These are phyloP conservation scores for Moesziomyces sp. DNA, from an alignment of 1,284 basidiomycete species.

Conservation along the genomic window DNA sequence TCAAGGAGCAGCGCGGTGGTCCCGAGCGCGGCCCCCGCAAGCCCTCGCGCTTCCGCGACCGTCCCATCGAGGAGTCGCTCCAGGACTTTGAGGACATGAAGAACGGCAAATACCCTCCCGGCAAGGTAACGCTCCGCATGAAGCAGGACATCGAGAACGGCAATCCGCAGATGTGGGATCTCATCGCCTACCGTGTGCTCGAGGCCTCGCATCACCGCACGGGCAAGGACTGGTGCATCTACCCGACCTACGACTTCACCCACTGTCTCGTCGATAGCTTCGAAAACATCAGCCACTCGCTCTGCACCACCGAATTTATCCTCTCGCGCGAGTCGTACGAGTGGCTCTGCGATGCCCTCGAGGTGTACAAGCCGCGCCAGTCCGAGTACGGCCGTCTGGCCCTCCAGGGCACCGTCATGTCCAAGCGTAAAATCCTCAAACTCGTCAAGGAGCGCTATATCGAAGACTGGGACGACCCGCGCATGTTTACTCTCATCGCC, in stretches of 20 bases:
- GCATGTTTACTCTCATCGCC: slow-evolving; percentile 96
- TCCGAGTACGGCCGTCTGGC: slow-evolving; percentile 95
- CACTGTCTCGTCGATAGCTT: slow-evolving; percentile 99
- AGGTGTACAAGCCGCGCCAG: slow-evolving; percentile 97
- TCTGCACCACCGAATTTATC: slow-evolving; percentile 97
- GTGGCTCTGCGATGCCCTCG: slow-evolving; percentile 96
- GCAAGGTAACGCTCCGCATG: slow-evolving; percentile 93
- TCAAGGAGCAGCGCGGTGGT: slow-evolving; percentile 84
- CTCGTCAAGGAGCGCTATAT: slow-evolving; percentile 88
- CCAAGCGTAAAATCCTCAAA: slow-evolving; percentile 92
- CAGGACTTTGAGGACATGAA: slow-evolving; percentile 92
- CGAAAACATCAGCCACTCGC: slow-evolving; percentile 98
- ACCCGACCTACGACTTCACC: slow-evolving; percentile 98
- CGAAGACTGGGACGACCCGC: slow-evolving; percentile 95
- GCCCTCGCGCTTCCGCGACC: slow-evolving; percentile 85
- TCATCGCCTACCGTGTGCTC: slow-evolving; percentile 94
- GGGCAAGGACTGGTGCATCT: slow-evolving; percentile 83
- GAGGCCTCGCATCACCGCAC: slow-evolving; percentile 93
- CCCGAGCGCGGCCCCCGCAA: slow-evolving; percentile 84
- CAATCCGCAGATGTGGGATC: slow-evolving; percentile 99
- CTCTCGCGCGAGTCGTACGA: slow-evolving; percentile 97
- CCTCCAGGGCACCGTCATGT: slow-evolving; percentile 94
- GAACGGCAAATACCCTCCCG: slow-evolving; percentile 86
- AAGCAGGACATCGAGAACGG: slow-evolving; percentile 89
- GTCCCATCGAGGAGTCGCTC: slow-evolving; percentile 86